A percentile compares a stretch with the other conserved stretches of the same genome.
These are phyloP conservation scores for Hypoxylon sp. DNA, from an alignment of 2,329 filamentous ascomycete genomes.

Conservation along the genomic window DNA sequence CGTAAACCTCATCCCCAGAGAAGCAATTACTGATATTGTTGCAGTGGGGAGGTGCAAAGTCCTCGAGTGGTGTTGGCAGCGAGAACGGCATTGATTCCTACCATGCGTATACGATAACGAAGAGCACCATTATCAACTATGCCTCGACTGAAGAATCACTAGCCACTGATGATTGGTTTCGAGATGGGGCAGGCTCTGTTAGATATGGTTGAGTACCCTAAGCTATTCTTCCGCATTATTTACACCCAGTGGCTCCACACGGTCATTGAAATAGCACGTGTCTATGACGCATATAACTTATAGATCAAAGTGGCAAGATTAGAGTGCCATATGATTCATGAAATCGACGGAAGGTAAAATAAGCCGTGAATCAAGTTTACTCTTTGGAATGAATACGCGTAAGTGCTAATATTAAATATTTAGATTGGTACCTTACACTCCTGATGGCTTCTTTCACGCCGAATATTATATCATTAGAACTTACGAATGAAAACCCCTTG, in stretches of 20 bases:
- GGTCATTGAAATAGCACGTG: too few relatives aligned
- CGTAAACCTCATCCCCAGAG: neutral
- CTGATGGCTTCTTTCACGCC: too few relatives aligned
- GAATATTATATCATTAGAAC: too few relatives aligned
- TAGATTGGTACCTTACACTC: too few relatives aligned
- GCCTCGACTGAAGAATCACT: constrained; percentile 68
- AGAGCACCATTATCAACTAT: constrained; percentile 80
- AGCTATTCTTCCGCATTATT: neutral
- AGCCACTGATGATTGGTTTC: constrained; percentile 77
- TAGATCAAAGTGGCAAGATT: too few relatives aligned
- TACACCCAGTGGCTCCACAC: neutral
- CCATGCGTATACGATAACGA: constrained; percentile 71
- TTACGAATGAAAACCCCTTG: too few relatives aligned
- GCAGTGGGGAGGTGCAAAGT: constrained; percentile 74
- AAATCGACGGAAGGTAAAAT: too few relatives aligned
- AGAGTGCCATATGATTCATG: too few relatives aligned
- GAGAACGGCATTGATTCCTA: constrained; percentile 80
- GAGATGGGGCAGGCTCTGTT: constrained; percentile 69
- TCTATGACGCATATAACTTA: too few relatives aligned
- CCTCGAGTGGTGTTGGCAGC: constrained; percentile 76
- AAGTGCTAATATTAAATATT: too few relatives aligned
- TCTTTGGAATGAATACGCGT: too few relatives aligned
- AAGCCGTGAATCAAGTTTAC: too few relatives aligned
- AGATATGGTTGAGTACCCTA: constrained; percentile 67
- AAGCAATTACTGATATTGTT: neutral